phyloP scores from a whole-genome alignment of 345 rosid genomes.

The sweet orange (Citrus sinensis) region DVS_A1.0 CM039162.1:2576501-2577000 shows the following conservation, averaged over 20 bases:
- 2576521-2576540: neutral
- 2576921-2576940: too few species aligned
- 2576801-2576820: too few species aligned
- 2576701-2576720: neutral
- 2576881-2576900: too few species aligned
- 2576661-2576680: neutral
- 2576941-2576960: too few species aligned
- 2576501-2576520: neutral
- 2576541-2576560: neutral
- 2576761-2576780: conserved; percentile 20
- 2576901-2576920: too few species aligned
- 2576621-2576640: conserved; percentile 16
- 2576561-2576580: neutral
- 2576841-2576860: neutral
- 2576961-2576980: too few species aligned
- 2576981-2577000: too few species aligned
- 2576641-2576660: accelerated
- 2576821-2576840: neutral
- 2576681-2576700: neutral
- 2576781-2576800: neutral
- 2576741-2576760: conserved; percentile 32
- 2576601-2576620: conserved; percentile 15
- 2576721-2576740: conserved; percentile 16
- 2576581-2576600: neutral
- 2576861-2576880: too few species aligned